Evolutionary conservation across 306 rosid species (phyloP).

Genomic region (Sindora glabra): DNA sequence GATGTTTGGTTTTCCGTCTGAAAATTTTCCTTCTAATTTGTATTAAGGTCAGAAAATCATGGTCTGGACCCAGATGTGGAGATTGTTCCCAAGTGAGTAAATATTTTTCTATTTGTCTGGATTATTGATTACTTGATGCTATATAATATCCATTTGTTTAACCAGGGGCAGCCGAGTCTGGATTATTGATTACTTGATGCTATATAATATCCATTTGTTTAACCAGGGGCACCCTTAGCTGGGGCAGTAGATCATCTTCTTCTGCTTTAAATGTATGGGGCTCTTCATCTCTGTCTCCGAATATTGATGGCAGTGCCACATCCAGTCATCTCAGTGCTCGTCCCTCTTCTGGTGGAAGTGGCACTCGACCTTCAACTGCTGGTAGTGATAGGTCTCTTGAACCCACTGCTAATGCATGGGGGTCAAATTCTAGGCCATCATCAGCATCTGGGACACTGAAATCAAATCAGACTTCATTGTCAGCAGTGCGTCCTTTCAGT

Average conservation of each 20-base stretch:
- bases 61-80: slow-evolving; percentile 89
- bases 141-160: neutral
- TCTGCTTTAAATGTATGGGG: slow-evolving; percentile 88
- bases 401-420: slow-evolving; percentile 54
- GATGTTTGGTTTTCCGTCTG: slow-evolving; percentile 19
- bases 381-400: slow-evolving; percentile 82
- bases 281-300: slow-evolving; percentile 69
- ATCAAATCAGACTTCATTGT: slow-evolving; percentile 57
- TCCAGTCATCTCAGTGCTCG: slow-evolving; percentile 75
- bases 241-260: slow-evolving; percentile 94
- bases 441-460: slow-evolving; percentile 82
- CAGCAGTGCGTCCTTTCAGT: slow-evolving; percentile 86
- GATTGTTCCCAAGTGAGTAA: slow-evolving; percentile 92
- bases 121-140: neutral
- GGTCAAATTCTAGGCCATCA: slow-evolving; percentile 84
- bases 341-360: slow-evolving; percentile 90
- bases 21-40: slow-evolving; percentile 17
- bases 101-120: slow-evolving; percentile 1
- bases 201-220: neutral
- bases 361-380: slow-evolving; percentile 89
- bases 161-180: too few species aligned
- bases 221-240: slow-evolving; percentile 81
- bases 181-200: slow-evolving; percentile 10
- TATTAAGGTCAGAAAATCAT: slow-evolving; percentile 85
- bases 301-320: slow-evolving; percentile 62